Evolutionary conservation across 176 grass and related monocot genomes (phyloP).

Genomic region (Metroxylon sagu): DNA sequence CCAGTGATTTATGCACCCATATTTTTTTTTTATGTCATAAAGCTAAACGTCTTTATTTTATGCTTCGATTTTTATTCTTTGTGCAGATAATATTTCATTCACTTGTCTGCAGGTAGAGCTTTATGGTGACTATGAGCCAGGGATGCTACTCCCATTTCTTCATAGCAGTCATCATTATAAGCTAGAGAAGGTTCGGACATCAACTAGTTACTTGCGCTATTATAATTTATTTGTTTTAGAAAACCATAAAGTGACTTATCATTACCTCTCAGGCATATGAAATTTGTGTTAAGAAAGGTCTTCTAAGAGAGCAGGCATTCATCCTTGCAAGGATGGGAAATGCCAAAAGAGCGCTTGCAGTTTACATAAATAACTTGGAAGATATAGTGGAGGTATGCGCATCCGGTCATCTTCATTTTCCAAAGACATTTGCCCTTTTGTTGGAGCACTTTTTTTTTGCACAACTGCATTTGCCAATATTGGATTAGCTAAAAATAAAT

Average conservation of each 20-base stretch:
- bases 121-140: slow-evolving; percentile 88
- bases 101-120: slow-evolving; percentile 58
- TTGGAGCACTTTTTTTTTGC: too few species aligned
- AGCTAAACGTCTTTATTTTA: neutral
- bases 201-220: neutral
- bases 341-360: slow-evolving; percentile 85
- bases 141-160: slow-evolving; percentile 83
- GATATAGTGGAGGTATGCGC: slow-evolving; percentile 70
- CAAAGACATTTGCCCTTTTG: slow-evolving; percentile 1
- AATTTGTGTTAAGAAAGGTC: slow-evolving; percentile 55
- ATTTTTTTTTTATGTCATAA: neutral
- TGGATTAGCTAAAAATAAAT: too few species aligned
- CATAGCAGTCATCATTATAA: slow-evolving; percentile 88
- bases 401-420: slow-evolving; percentile 9
- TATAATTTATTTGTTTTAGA: too few species aligned
- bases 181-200: slow-evolving; percentile 66
- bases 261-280: slow-evolving; percentile 81
- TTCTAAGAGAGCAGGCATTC: slow-evolving; percentile 79
- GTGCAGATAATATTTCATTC: neutral
- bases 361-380: slow-evolving; percentile 90
- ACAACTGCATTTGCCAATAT: too few species aligned
- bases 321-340: slow-evolving; percentile 97
- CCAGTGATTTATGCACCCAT: neutral
- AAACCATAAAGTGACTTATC: slow-evolving; percentile 16
- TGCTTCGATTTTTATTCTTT: neutral